Evolutionary conservation across 768 basidiomycete species (phyloP).

Genomic region (Ephemerocybe angulata): DNA sequence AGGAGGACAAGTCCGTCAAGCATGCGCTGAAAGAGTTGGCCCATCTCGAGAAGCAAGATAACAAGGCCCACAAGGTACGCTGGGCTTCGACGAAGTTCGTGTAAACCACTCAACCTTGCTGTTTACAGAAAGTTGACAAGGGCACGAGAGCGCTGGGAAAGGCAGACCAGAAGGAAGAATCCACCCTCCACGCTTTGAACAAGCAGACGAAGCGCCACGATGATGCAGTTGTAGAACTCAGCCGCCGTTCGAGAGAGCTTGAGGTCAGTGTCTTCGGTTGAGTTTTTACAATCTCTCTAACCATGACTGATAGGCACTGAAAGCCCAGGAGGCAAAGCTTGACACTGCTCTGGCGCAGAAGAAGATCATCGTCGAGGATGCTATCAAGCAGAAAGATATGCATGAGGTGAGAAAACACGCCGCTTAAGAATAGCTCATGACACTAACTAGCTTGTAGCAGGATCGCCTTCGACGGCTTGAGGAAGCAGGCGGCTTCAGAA

Average conservation of each 20-base stretch:
- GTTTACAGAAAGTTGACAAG: constrained; percentile 45
- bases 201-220: constrained; percentile 54
- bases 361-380: constrained; percentile 44
- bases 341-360: constrained; percentile 38
- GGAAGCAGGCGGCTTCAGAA: neutral
- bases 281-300: neutral
- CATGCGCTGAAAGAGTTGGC: constrained; percentile 52
- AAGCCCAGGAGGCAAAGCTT: constrained; percentile 51
- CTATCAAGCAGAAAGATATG: constrained; percentile 6
- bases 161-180: constrained; percentile 48
- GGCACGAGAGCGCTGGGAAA: constrained; percentile 38
- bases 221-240: constrained; percentile 37
- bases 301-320: constrained; percentile 5
- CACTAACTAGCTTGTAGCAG: neutral
- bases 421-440: neutral
- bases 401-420: constrained; percentile 6
- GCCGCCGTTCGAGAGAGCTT: neutral
- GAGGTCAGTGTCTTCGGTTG: neutral
- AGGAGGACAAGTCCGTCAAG: constrained; percentile 48
- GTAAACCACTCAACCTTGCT: constrained; percentile 10
- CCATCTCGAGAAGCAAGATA: constrained; percentile 49
- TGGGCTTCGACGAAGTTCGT: neutral
- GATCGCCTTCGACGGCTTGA: neutral
- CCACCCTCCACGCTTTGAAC: constrained; percentile 46
- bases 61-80: constrained; percentile 50